A percentile compares a stretch with the other conserved stretches of the same genome.
These are phyloP conservation scores for Thermoascus crustaceus DNA, from an alignment of 2,329 filamentous ascomycete genomes.

Conservation along the genomic window DNA sequence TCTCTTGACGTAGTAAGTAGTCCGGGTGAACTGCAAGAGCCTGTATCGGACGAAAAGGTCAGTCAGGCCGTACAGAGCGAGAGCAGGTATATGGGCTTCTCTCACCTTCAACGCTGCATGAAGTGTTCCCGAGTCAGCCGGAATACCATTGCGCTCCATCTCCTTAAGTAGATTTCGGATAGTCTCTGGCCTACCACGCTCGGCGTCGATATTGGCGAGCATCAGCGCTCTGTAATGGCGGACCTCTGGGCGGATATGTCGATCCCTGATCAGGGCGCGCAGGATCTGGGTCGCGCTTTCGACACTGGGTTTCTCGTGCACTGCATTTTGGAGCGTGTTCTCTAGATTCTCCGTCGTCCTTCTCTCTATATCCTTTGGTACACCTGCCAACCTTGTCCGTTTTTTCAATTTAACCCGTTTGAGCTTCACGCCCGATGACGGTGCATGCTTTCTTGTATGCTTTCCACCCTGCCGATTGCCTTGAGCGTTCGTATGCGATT, in stretches of 20 bases:
- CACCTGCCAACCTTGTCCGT: constrained; percentile 7
- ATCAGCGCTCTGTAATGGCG: constrained; percentile 64
- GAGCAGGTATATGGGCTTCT: neutral
- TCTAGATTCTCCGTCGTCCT: constrained; percentile 20
- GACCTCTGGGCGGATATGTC: constrained; percentile 26
- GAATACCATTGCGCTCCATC: constrained; percentile 56
- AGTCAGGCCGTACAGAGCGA: neutral
- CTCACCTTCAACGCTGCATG: constrained; percentile 60
- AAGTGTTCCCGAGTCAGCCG: constrained; percentile 59
- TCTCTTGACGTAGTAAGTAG: constrained; percentile 62
- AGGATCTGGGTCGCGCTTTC: constrained; percentile 23
- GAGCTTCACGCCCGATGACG: neutral
- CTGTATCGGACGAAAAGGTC: constrained; percentile 24
- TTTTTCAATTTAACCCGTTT: constrained; percentile 3
- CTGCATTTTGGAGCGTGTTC: constrained; percentile 19
- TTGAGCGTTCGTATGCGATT: no score
- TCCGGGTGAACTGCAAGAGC: constrained; percentile 77
- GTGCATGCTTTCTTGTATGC: neutral
- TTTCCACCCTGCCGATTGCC: neutral
- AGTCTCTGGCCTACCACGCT: constrained; percentile 57
- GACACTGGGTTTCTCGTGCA: constrained; percentile 17
- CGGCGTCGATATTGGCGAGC: constrained; percentile 57
- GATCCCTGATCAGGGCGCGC: constrained; percentile 30
- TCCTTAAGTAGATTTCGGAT: constrained; percentile 61
- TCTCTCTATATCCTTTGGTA: constrained; percentile 12